phyloP scores from a whole-genome alignment of 1,284 basidiomycete species.

The Stereum hirsutum region DNA sequence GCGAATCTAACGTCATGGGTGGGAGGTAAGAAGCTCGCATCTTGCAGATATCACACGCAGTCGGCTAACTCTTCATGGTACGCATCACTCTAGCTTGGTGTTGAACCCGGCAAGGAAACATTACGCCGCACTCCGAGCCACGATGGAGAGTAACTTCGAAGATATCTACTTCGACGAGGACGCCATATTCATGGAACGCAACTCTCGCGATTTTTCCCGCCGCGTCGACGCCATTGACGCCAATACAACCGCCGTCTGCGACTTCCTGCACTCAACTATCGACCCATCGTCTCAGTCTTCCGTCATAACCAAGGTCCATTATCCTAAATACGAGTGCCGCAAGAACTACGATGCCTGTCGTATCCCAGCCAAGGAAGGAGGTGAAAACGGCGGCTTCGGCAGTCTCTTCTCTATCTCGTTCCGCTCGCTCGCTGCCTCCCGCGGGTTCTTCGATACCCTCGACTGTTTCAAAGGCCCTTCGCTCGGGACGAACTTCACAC shows the following conservation, averaged over 20 bases:
- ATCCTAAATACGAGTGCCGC: slow-evolving; percentile 78
- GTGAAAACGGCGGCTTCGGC: slow-evolving; percentile 67
- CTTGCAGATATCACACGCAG: slow-evolving; percentile 4
- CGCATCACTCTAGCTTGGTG: slow-evolving; percentile 47
- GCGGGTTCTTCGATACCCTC: slow-evolving; percentile 84
- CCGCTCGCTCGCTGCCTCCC: slow-evolving; percentile 54
- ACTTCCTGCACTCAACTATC: slow-evolving; percentile 63
- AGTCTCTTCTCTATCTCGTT: slow-evolving; percentile 93
- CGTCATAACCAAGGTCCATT: slow-evolving; percentile 75
- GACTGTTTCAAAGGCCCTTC: slow-evolving; percentile 87
- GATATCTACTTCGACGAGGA: slow-evolving; percentile 91
- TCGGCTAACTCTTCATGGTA: background rate
- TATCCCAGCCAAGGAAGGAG: slow-evolving; percentile 12
- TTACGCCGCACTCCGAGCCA: slow-evolving; percentile 56
- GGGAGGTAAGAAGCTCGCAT: slow-evolving; percentile 64
- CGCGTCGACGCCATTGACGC: slow-evolving; percentile 76
- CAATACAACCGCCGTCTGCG: slow-evolving; percentile 80
- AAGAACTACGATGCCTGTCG: slow-evolving; percentile 70
- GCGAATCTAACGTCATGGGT: slow-evolving; percentile 95
- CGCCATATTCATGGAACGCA: slow-evolving; percentile 95
- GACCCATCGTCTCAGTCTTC: slow-evolving; percentile 16
- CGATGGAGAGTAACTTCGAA: slow-evolving; percentile 63
- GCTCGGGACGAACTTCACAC: slow-evolving; percentile 93
- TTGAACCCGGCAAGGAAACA: slow-evolving; percentile 75
- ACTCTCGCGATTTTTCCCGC: slow-evolving; percentile 84